Percentiles rank a stretch among this genome's conserved stretches.
phyloP scores from a whole-genome alignment of 2,329 filamentous ascomycete genomes.

The Sarocladiaceae sp. region DNA sequence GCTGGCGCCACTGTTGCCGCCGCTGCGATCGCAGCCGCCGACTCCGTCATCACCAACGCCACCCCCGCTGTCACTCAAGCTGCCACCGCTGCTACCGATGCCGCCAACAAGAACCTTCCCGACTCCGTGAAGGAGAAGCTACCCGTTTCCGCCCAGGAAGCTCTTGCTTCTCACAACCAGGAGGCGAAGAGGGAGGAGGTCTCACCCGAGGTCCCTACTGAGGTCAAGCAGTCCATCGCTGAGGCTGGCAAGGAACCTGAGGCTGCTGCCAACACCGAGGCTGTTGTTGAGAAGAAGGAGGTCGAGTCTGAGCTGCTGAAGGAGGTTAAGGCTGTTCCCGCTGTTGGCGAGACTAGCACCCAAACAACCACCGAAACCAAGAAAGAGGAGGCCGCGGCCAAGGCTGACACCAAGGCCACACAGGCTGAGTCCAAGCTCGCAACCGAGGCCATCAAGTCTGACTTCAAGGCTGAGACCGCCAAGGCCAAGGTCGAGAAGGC shows the following conservation, averaged over 20 bases:
- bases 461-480: constrained; percentile 16
- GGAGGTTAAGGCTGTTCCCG: constrained; percentile 47
- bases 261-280: constrained; percentile 63
- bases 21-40: constrained; percentile 30
- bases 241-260: constrained; percentile 62
- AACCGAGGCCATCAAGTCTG: constrained; percentile 12
- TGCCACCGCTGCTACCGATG: constrained; percentile 31
- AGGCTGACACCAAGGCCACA: constrained; percentile 17
- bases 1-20: constrained; percentile 31
- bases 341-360: constrained; percentile 22
- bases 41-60: constrained; percentile 31
- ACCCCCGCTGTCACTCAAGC: constrained; percentile 32
- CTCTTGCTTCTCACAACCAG: constrained; percentile 38
- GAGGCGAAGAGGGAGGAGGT: constrained; percentile 38
- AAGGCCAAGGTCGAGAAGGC: constrained; percentile 15
- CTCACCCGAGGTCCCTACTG: constrained; percentile 47
- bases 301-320: constrained; percentile 71
- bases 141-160: constrained; percentile 45
- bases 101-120: constrained; percentile 45
- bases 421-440: constrained; percentile 17
- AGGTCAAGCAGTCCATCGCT: constrained; percentile 54
- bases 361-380: constrained; percentile 16
- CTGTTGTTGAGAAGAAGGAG: constrained; percentile 70
- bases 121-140: constrained; percentile 48
- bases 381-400: constrained; percentile 12